phyloP scores from a whole-genome alignment of 2,329 filamentous ascomycete species.

The Sporothrix mexicana region DNA sequence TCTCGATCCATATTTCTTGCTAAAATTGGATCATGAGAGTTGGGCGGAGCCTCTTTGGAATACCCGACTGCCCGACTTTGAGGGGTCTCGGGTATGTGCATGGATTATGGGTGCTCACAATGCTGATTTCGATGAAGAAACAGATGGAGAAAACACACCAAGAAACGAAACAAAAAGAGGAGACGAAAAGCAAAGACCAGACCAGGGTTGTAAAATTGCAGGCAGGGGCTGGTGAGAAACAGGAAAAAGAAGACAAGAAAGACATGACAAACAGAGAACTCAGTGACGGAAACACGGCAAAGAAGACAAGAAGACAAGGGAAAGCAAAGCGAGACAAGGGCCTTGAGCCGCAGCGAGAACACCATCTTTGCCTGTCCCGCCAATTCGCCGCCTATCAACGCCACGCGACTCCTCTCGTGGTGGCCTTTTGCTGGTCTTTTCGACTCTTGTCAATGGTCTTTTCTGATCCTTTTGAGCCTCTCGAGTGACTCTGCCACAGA shows the following conservation, averaged over 20 bases:
- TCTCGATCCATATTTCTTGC: too few species aligned
- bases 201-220: slow-evolving; percentile 19
- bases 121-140: neutral
- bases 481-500: too few species aligned
- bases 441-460: too few species aligned
- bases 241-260: neutral
- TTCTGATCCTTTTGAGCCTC: too few species aligned
- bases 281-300: neutral
- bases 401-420: neutral
- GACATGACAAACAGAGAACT: neutral
- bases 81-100: too few species aligned
- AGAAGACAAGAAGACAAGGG: neutral
- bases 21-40: too few species aligned
- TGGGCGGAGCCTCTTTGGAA: too few species aligned
- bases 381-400: neutral
- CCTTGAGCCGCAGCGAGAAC: slow-evolving; percentile 3
- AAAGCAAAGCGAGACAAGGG: slow-evolving; percentile 1
- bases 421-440: neutral
- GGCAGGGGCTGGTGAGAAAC: slow-evolving; percentile 8
- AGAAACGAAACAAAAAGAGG: neutral
- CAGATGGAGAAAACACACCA: neutral
- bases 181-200: neutral
- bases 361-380: neutral
- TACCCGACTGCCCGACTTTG: too few species aligned
- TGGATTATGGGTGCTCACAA: too few species aligned